Evolutionary conservation across 2,329 filamentous ascomycete genomes (phyloP), one percentile per base, ranked within the genome.

Genomic region (Stemphylium vesicarium): DNA sequence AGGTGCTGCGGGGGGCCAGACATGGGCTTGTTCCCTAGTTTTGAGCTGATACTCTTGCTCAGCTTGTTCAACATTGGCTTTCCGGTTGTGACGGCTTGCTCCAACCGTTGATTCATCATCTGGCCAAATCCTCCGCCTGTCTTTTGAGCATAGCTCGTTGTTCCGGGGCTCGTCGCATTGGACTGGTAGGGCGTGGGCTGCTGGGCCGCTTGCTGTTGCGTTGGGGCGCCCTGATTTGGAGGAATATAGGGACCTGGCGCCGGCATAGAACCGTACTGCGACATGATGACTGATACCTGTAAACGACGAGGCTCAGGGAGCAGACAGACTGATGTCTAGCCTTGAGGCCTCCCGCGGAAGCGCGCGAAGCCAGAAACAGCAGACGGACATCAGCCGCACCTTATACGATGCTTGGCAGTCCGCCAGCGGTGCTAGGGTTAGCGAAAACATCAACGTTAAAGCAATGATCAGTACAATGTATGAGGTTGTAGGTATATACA

Each of bases 31-130:
- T 57, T 65, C 8, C 68, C 63, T 20, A 74, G 49, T 54, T 69
- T 72, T 8, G 70, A 72, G 63, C 68, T 73, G 22, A 75, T 71
- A 8, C 68, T 70, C 64, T 75, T 75, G 39, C 68, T 64, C 35
- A 75, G 44, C 55, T 74, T 75, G 51, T 74, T 68, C 45, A 74
- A 29, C 65, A 74, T 70, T 1, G 72, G 72, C 57, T 74, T 75
- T n/a, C 69, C 62, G 0, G 66, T 72, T 2, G 69, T 71, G 8
- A 75, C 70, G 2, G 71, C 72, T 51, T 51, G 49, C 35, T 51
- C 49, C 18, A 51, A 18, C 9, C 48, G 53, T 37, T 74, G 72
- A 29, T 75, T 70, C 57, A 75, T 60, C 60, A 72, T 72, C 32
- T 67, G 62, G 1, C 70, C 70, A 38, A 74, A 67, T 4, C 57